Conservation (phyloP, 2,329 filamentous ascomycete species). For the Monilinia vaccinii-corymbosi region DNA sequence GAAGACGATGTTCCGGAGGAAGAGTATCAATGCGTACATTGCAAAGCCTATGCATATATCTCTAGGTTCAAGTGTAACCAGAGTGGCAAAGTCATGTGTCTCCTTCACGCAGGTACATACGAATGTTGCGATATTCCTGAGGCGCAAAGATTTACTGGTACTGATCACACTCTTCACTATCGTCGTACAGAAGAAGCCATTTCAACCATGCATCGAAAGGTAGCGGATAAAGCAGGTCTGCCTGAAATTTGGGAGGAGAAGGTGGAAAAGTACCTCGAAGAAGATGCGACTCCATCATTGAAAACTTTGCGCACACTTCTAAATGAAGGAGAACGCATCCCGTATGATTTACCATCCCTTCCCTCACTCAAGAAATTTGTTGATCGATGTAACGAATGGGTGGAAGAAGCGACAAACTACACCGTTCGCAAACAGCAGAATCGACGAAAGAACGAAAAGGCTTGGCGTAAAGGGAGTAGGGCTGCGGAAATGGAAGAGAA, state of each 20-base stretch:
- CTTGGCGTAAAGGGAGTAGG: conserved; percentile 68
- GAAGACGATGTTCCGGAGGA: conserved; percentile 78
- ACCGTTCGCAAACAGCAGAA: conserved; percentile 97
- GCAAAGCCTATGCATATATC: conserved; percentile 85
- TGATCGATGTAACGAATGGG: conserved; percentile 94
- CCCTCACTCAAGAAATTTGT: conserved; percentile 80
- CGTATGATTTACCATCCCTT: conserved; percentile 77
- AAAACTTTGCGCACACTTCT: conserved; percentile 78
- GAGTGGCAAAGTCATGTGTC: conserved; percentile 72
- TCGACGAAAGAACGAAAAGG: conserved; percentile 86
- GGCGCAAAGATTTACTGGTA: conserved; percentile 56
- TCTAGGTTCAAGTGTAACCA: conserved; percentile 82
- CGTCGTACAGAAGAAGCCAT: conserved; percentile 69
- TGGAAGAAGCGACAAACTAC: conserved; percentile 93
- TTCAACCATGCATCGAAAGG: conserved; percentile 57
- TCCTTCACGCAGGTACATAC: conserved; percentile 70
- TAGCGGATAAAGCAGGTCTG: conserved; percentile 75
- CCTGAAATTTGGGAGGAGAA: conserved; percentile 89
- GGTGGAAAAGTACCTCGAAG: conserved; percentile 73
- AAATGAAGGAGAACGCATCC: conserved; percentile 92
- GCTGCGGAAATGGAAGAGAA: conserved; percentile 76
- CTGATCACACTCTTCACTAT: conserved; percentile 67
- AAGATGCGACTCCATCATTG: conserved; percentile 74
- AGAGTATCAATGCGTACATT: conserved; percentile 83
- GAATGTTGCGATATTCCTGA: conserved; percentile 69